These are phyloP conservation scores for Chrysanthemum lavandulifolium DNA, from an alignment of 129 eudicot species.

Conservation along the genomic window DNA sequence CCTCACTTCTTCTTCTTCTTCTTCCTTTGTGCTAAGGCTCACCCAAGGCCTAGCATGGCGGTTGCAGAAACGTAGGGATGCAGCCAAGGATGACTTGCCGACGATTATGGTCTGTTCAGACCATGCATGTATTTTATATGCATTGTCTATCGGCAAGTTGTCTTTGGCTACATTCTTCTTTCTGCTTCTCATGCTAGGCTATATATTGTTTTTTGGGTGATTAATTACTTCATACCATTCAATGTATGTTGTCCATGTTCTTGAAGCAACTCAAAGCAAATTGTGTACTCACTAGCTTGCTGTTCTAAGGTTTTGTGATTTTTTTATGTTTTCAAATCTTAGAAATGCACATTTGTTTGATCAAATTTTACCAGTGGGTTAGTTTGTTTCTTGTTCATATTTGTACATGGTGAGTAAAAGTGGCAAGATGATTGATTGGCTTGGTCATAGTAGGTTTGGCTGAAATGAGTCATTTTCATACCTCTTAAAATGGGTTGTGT, in stretches of 20 bases:
- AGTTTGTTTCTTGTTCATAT: background rate
- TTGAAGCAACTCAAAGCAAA: background rate
- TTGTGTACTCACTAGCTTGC: no score
- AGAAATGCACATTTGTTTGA: background rate
- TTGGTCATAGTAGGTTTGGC: background rate
- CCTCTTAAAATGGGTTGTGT: no score
- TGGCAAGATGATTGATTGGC: background rate
- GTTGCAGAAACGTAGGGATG: slow-evolving; percentile 35
- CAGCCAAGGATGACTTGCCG: slow-evolving; percentile 74
- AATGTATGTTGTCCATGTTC: background rate
- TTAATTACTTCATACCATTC: background rate
- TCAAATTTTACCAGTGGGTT: background rate
- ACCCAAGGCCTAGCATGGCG: slow-evolving; percentile 51
- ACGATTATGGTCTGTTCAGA: background rate
- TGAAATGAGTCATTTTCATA: background rate
- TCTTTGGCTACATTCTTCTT: slow-evolving; percentile 56
- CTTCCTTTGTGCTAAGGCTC: slow-evolving; percentile 1
- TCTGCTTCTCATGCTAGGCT: slow-evolving; percentile 48
- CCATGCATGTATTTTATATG: background rate
- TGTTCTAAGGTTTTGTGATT: background rate
- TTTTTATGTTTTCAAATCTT: background rate
- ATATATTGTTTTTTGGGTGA: slow-evolving; percentile 32
- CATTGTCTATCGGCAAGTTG: slow-evolving; percentile 42
- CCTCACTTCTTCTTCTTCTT: slow-evolving; percentile 7
- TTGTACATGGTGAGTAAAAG: background rate